Conservation (phyloP, 2,329 filamentous ascomycete species). For the Biscogniauxia mediterranea region DNA sequence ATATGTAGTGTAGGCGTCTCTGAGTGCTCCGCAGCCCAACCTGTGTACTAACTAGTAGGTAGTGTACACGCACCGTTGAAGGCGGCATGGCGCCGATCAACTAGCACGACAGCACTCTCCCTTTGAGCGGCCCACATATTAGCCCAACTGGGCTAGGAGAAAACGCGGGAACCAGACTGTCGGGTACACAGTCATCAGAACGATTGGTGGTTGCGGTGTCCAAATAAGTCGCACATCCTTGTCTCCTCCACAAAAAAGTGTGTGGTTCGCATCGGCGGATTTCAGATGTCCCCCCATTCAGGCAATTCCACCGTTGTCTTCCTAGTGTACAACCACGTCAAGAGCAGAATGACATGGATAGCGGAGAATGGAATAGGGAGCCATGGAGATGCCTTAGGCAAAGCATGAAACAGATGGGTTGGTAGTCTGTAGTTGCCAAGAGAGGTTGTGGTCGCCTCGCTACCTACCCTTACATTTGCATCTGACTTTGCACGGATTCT, state of each 20-base stretch:
- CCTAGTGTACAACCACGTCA: slow-evolving; percentile 1
- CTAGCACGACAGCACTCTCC: slow-evolving; percentile 6
- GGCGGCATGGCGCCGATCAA: background rate
- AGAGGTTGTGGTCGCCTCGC: too few species aligned
- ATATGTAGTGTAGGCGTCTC: background rate
- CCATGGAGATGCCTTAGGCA: background rate
- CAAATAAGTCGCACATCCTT: background rate
- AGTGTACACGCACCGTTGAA: background rate
- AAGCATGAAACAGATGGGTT: background rate
- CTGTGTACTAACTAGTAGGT: too few species aligned
- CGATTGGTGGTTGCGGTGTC: background rate
- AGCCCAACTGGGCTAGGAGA: slow-evolving; percentile 28
- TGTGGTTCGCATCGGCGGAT: slow-evolving; percentile 8
- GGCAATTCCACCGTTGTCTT: slow-evolving; percentile 16
- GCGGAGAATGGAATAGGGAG: slow-evolving; percentile 7
- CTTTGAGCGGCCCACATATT: slow-evolving; percentile 19
- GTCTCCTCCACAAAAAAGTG: background rate
- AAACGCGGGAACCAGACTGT: slow-evolving; percentile 32
- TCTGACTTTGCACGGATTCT: too few species aligned
- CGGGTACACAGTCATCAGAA: slow-evolving; percentile 23
- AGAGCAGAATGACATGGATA: background rate
- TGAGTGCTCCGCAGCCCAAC: too few species aligned
- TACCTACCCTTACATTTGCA: too few species aligned
- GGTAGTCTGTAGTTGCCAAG: too few species aligned
- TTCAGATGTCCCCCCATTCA: slow-evolving; percentile 11